Evolutionary conservation across 2,329 filamentous ascomycete genomes (phyloP).

Genomic region (Epichloe typhina): DNA sequence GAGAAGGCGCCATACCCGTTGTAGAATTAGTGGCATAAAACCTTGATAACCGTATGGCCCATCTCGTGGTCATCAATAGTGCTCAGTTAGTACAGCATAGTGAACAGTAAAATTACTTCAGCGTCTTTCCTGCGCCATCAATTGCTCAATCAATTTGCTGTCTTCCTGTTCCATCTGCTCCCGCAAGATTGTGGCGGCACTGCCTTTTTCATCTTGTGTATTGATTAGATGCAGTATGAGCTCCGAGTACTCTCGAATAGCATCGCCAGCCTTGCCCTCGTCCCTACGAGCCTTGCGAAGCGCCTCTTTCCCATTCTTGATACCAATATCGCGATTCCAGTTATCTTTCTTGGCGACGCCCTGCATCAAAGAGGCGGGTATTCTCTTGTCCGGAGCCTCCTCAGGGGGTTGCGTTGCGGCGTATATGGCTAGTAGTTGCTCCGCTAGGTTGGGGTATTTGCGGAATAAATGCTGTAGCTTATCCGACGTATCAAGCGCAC

Average conservation of each 20-base stretch:
- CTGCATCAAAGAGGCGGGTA: slow-evolving; percentile 21
- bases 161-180: slow-evolving; percentile 34
- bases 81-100: slow-evolving; percentile 1
- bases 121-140: slow-evolving; percentile 33
- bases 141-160: slow-evolving; percentile 32
- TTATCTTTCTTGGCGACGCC: slow-evolving; percentile 23
- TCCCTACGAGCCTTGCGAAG: slow-evolving; percentile 36
- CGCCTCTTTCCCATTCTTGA: slow-evolving; percentile 40
- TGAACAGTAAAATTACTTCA: slow-evolving; percentile 8
- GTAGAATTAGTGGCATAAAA: slow-evolving; percentile 2
- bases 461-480: slow-evolving; percentile 37
- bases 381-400: slow-evolving; percentile 14
- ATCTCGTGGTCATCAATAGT: not conserved
- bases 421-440: slow-evolving; percentile 35
- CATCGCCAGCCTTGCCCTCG: slow-evolving; percentile 43
- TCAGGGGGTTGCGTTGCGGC: slow-evolving; percentile 36
- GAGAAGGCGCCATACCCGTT: slow-evolving; percentile 1
- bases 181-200: slow-evolving; percentile 26
- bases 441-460: slow-evolving; percentile 36
- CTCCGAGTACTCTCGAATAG: slow-evolving; percentile 46
- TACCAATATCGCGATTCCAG: slow-evolving; percentile 47
- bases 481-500: slow-evolving; percentile 35
- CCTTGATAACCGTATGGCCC: slow-evolving; percentile 1
- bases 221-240: slow-evolving; percentile 38
- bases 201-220: slow-evolving; percentile 13